Conservation (phyloP, 2,329 filamentous ascomycete genomes). For the Xylaria digitata region DNA sequence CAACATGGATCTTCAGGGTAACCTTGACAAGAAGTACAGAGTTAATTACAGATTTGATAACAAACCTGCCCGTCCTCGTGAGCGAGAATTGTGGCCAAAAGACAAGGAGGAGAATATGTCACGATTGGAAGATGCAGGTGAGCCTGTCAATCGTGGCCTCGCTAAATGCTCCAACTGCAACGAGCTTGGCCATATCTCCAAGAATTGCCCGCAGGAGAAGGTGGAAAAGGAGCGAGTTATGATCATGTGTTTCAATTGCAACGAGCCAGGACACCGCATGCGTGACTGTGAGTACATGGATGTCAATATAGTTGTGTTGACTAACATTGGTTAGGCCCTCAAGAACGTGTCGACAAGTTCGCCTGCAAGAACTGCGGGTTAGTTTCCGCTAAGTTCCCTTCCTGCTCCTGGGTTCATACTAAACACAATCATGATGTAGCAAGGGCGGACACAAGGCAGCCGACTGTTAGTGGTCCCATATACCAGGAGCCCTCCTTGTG, state of each 20-base stretch:
- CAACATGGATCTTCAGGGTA: conserved; percentile 78
- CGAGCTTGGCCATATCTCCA: conserved; percentile 71
- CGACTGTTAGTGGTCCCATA: conserved; percentile 57
- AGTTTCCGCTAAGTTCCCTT: conserved; percentile 48
- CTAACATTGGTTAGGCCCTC: conserved; percentile 58
- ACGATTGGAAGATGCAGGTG: conserved; percentile 74
- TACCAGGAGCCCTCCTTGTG: conserved; percentile 27
- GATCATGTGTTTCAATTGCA: conserved; percentile 74
- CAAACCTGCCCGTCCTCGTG: conserved; percentile 67
- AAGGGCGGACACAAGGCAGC: conserved; percentile 62
- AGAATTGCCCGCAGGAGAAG: conserved; percentile 69
- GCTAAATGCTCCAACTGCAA: conserved; percentile 73
- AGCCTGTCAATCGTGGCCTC: conserved; percentile 68
- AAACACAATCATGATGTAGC: conserved; percentile 43
- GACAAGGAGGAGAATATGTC: conserved; percentile 68
- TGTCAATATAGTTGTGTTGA: conserved; percentile 9
- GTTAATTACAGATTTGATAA: conserved; percentile 71
- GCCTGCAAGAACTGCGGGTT: conserved; percentile 75
- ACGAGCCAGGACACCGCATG: conserved; percentile 71
- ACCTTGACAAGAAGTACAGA: conserved; percentile 72
- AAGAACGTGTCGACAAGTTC: conserved; percentile 71
- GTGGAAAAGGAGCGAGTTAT: conserved; percentile 59
- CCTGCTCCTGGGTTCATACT: background rate
- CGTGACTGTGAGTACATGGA: conserved; percentile 71
- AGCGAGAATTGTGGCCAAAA: conserved; percentile 70